Percentiles rank a stretch among this genome's conserved stretches.
These are phyloP conservation scores for Alternaria triticina DNA, from an alignment of 2,329 filamentous ascomycete genomes.

Conservation along the genomic window DNA sequence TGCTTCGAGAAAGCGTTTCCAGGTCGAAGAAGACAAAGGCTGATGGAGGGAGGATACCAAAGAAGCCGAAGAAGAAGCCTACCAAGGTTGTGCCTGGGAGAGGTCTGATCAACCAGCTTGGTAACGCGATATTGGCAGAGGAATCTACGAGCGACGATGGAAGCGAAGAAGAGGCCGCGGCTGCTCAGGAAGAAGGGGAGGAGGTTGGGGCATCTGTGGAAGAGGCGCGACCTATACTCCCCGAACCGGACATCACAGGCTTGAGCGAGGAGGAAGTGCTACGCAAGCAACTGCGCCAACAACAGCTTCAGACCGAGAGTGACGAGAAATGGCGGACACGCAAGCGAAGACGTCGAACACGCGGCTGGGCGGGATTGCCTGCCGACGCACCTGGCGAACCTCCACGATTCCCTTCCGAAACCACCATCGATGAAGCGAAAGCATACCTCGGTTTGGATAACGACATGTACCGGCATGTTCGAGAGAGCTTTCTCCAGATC, in stretches of 20 bases:
- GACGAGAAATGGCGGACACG: slow-evolving; percentile 67
- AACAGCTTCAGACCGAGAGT: slow-evolving; percentile 62
- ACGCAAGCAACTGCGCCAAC: slow-evolving; percentile 37
- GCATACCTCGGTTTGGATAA: slow-evolving; percentile 70
- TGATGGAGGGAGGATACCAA: slow-evolving; percentile 13
- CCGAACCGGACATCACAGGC: slow-evolving; percentile 9
- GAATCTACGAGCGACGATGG: slow-evolving; percentile 23
- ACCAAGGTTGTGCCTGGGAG: slow-evolving; percentile 19
- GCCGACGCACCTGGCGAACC: slow-evolving; percentile 71
- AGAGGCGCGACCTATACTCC: slow-evolving; percentile 8
- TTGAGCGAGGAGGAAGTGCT: slow-evolving; percentile 32
- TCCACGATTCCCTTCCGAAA: slow-evolving; percentile 81
- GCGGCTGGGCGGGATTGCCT: slow-evolving; percentile 71
- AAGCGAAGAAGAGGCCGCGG: slow-evolving; percentile 17
- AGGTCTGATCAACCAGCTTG: slow-evolving; percentile 35
- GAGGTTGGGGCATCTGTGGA: background rate
- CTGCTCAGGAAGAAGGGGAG: background rate
- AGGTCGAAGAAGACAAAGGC: slow-evolving; percentile 60
- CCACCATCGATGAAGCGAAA: slow-evolving; percentile 80
- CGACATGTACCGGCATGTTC: slow-evolving; percentile 67
- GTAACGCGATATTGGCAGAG: slow-evolving; percentile 35
- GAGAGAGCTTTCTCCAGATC: slow-evolving; percentile 72
- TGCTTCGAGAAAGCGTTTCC: slow-evolving; percentile 59
- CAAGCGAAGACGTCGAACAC: slow-evolving; percentile 72
- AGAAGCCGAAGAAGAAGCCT: slow-evolving; percentile 22